Conservation (phyloP, 345 rosid species). For the Lumnitzera littorea region DNA sequence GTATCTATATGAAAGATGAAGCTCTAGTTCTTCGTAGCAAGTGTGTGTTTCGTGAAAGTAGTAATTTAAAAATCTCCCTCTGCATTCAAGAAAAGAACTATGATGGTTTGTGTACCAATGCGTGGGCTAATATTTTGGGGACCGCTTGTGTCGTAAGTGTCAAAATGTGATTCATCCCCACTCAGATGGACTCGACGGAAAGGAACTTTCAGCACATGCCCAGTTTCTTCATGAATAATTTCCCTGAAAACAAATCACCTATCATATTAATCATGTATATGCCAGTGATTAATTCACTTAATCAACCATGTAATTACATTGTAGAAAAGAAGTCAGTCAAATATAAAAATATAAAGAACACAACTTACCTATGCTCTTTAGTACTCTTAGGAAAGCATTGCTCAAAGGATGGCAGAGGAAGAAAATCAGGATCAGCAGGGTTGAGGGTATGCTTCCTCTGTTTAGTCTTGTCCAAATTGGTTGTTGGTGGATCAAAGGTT, state of each 20-base stretch:
- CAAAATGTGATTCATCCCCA: constrained; percentile 82
- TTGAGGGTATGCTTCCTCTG: constrained; percentile 69
- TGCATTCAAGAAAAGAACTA: not conserved
- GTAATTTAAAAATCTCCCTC: too few relatives aligned
- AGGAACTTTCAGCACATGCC: constrained; percentile 85
- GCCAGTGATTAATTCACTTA: too few relatives aligned
- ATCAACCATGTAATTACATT: too few relatives aligned
- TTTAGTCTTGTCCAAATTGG: constrained; percentile 40
- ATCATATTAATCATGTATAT: not conserved
- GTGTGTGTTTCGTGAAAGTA: too few relatives aligned
- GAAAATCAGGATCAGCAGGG: constrained; percentile 89
- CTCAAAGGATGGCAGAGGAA: constrained; percentile 80
- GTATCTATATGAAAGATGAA: too few relatives aligned
- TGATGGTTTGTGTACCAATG: constrained; percentile 33
- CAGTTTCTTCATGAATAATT: constrained; percentile 70
- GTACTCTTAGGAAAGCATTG: constrained; percentile 93
- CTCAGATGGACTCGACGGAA: constrained; percentile 76
- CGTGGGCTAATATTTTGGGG: constrained; percentile 77
- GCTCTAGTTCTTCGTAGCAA: too few relatives aligned
- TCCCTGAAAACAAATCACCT: constrained; percentile 43
- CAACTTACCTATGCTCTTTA: constrained; percentile 51
- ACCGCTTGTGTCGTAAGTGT: constrained; percentile 93
- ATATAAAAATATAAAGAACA: not conserved
- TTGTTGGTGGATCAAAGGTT: constrained; percentile 68
- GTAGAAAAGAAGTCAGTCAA: not conserved